phyloP scores from a whole-genome alignment of 2,329 filamentous ascomycete genomes.

The Arthrinium phaeospermum region DNA sequence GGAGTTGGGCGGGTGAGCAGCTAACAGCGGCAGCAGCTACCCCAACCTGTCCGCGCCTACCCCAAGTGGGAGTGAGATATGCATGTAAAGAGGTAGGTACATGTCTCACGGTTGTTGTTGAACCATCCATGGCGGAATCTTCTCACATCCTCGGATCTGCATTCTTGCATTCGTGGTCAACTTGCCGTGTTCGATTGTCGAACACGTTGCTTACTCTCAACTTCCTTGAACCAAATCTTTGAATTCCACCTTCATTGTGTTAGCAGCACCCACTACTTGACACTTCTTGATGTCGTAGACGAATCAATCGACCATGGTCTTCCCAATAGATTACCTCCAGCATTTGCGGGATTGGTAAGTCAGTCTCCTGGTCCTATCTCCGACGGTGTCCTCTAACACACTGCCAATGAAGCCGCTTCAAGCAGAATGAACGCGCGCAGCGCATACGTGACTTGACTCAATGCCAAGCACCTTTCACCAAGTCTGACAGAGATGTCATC shows the following conservation, averaged over 20 bases:
- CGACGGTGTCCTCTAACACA: background rate
- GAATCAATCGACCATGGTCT: constrained; percentile 40
- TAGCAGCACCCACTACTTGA: background rate
- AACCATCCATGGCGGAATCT: constrained; percentile 11
- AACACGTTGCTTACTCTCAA: background rate
- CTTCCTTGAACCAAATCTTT: background rate
- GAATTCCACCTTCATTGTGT: background rate
- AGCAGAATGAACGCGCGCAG: constrained; percentile 75
- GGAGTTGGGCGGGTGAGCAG: background rate
- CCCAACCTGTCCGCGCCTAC: background rate
- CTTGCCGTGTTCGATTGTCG: constrained; percentile 18
- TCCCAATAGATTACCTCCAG: constrained; percentile 65
- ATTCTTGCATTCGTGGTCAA: background rate
- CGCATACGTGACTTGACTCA: constrained; percentile 70
- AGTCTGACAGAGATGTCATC: constrained; percentile 70
- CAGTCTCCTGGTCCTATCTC: constrained; percentile 33
- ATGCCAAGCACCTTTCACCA: constrained; percentile 71
- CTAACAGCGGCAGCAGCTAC: background rate
- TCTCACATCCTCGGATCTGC: background rate
- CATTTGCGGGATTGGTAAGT: constrained; percentile 74
- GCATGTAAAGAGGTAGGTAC: background rate
- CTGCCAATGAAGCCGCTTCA: constrained; percentile 67
- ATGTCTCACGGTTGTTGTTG: constrained; percentile 12
- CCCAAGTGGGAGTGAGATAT: background rate
- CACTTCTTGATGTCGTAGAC: background rate